Conservation (phyloP, 2,329 filamentous ascomycete species). For the Phyllosticta capitalensis region DNA sequence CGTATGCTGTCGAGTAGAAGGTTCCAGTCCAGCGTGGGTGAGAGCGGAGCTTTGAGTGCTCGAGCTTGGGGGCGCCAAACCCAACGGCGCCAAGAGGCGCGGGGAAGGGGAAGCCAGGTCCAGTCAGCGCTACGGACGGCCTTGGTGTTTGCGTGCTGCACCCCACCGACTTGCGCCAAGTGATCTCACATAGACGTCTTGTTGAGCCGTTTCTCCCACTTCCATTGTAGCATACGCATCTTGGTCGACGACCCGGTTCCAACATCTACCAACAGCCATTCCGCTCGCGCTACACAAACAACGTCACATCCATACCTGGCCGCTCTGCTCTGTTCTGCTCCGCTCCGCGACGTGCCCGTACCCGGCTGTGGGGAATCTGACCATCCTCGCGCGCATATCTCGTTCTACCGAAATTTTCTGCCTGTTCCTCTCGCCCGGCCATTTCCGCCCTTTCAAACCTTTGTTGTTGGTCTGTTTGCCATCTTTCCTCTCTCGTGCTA, state of each 20-base stretch:
- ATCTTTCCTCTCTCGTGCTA: neutral
- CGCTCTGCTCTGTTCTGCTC: neutral
- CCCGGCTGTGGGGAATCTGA: neutral
- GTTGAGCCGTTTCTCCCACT: neutral
- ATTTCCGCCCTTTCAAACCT: neutral
- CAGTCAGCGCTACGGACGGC: too few species aligned
- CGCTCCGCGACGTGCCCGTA: neutral
- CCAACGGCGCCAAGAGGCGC: too few species aligned
- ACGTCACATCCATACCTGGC: neutral
- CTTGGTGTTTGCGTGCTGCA: neutral
- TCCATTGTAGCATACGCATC: neutral
- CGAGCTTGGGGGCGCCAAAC: too few species aligned
- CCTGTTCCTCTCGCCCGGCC: neutral
- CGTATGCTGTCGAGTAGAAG: neutral
- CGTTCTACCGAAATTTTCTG: neutral
- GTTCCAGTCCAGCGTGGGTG: too few species aligned
- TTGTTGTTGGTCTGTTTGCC: neutral
- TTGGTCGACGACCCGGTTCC: too few species aligned
- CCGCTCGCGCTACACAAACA: neutral
- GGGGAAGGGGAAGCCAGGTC: too few species aligned
- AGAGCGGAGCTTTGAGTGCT: too few species aligned
- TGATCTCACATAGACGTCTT: neutral
- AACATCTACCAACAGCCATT: neutral
- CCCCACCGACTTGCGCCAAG: neutral
- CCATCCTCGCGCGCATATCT: neutral